Conservation (phyloP, 306 rosid species). For the Senna siamea region DNA sequence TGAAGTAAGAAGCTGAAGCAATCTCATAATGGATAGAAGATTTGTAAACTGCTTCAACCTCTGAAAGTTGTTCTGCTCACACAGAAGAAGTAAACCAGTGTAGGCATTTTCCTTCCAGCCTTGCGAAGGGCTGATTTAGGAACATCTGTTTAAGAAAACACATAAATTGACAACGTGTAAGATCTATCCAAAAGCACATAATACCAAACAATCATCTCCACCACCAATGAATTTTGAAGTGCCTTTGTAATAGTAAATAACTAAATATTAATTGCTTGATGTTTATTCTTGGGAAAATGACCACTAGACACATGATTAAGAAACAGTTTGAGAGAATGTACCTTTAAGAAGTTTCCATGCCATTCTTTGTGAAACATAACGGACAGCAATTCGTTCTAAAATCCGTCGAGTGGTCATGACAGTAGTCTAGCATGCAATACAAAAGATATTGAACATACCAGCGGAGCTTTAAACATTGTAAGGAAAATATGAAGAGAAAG, state of each 20-base stretch:
- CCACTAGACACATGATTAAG: not conserved
- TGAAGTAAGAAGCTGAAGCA: constrained; percentile 36
- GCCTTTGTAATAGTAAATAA: not conserved
- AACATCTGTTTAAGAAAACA: constrained; percentile 56
- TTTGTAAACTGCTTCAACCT: constrained; percentile 48
- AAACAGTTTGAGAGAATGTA: constrained; percentile 32
- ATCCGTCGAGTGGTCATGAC: constrained; percentile 82
- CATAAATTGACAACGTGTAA: not conserved
- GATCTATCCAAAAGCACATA: constrained; percentile 7
- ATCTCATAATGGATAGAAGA: constrained; percentile 8
- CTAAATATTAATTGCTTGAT: not conserved
- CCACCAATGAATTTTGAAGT: constrained; percentile 4
- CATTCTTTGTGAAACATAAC: constrained; percentile 73
- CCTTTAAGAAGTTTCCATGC: constrained; percentile 98
- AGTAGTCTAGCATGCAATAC: constrained; percentile 61
- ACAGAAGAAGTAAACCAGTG: constrained; percentile 57
- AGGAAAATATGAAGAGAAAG: constrained; percentile 22
- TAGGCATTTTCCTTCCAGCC: constrained; percentile 71
- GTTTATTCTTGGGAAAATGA: constrained; percentile 24
- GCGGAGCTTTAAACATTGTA: constrained; percentile 17
- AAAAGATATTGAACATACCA: constrained; percentile 24
- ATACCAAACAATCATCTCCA: not conserved
- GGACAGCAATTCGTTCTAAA: constrained; percentile 76
- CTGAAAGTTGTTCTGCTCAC: constrained; percentile 80
- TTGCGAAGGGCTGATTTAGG: constrained; percentile 84